phyloP scores from a whole-genome alignment of 2,329 filamentous ascomycete genomes.

The Calycina herbarum region DNA sequence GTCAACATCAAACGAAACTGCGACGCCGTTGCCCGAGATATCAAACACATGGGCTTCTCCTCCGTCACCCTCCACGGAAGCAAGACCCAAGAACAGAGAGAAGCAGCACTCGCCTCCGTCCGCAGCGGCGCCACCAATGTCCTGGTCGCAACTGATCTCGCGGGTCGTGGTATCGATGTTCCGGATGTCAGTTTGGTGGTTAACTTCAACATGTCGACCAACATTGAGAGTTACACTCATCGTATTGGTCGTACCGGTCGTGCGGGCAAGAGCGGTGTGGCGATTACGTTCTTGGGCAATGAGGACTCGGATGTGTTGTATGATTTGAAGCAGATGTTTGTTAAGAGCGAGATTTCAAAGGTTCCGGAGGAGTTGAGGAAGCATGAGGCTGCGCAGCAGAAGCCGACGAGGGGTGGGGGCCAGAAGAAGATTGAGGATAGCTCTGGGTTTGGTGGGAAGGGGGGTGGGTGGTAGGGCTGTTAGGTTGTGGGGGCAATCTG shows the following conservation, averaged over 20 bases:
- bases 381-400: slow-evolving; percentile 90
- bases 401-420: slow-evolving; percentile 52
- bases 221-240: slow-evolving; percentile 94
- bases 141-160: slow-evolving; percentile 91
- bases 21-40: slow-evolving; percentile 89
- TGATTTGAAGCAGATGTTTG: slow-evolving; percentile 93
- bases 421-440: slow-evolving; percentile 49
- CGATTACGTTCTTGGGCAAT: slow-evolving; percentile 90
- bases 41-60: slow-evolving; percentile 90
- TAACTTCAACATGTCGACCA: slow-evolving; percentile 98
- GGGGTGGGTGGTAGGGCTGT: slow-evolving; percentile 33
- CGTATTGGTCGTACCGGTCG: slow-evolving; percentile 95
- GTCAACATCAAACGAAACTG: slow-evolving; percentile 99
- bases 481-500: not conserved
- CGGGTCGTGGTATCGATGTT: slow-evolving; percentile 96
- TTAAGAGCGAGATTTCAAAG: slow-evolving; percentile 82
- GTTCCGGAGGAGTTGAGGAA: slow-evolving; percentile 89
- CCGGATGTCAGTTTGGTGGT: slow-evolving; percentile 90
- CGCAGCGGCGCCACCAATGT: slow-evolving; percentile 80
- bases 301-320: slow-evolving; percentile 92
- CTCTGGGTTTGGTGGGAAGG: slow-evolving; percentile 40
- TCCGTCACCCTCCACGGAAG: slow-evolving; percentile 89
- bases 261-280: slow-evolving; percentile 94
- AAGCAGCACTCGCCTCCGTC: slow-evolving; percentile 84
- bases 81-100: slow-evolving; percentile 97